A percentile compares a stretch with the other conserved stretches of the same genome.
Evolutionary conservation across 345 rosid species (phyloP).

Genomic region (Salix udensis): DNA sequence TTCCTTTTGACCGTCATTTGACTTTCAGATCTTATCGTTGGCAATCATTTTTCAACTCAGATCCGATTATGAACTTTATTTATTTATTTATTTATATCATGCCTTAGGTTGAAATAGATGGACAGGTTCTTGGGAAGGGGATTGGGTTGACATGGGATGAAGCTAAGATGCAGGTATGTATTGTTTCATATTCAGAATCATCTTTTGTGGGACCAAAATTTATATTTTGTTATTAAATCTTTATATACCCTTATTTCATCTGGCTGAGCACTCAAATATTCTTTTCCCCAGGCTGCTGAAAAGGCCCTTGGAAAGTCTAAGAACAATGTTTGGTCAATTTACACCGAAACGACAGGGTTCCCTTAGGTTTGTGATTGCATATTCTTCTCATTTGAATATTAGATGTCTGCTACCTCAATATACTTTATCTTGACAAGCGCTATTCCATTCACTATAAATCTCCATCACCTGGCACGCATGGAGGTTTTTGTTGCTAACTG

Average conservation of each 20-base stretch:
- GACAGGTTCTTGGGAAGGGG: constrained; percentile 82
- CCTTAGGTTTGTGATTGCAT: constrained; percentile 60
- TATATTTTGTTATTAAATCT: constrained; percentile 5
- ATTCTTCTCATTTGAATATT: neutral
- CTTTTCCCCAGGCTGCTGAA: constrained; percentile 70
- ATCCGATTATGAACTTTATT: constrained; percentile 1
- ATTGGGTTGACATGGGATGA: constrained; percentile 88
- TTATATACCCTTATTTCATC: neutral
- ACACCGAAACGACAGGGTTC: constrained; percentile 68
- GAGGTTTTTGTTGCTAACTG: neutral
- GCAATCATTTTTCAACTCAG: constrained; percentile 5
- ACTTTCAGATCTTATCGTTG: neutral
- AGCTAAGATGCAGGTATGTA: constrained; percentile 76
- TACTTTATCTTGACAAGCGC: neutral
- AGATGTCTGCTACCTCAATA: neutral
- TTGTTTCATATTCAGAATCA: neutral
- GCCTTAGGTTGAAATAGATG: constrained; percentile 87
- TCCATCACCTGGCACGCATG: neutral
- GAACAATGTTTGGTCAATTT: constrained; percentile 60
- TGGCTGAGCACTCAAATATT: constrained; percentile 10
- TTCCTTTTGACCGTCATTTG: neutral
- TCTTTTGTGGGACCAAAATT: neutral
- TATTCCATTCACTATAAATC: neutral
- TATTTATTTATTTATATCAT: neutral
- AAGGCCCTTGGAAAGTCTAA: constrained; percentile 68